Percentiles rank a stretch among this genome's conserved stretches.
These are phyloP conservation scores for Onygenales sp. DNA, from an alignment of 2,329 filamentous ascomycete genomes.

Conservation along the genomic window DNA sequence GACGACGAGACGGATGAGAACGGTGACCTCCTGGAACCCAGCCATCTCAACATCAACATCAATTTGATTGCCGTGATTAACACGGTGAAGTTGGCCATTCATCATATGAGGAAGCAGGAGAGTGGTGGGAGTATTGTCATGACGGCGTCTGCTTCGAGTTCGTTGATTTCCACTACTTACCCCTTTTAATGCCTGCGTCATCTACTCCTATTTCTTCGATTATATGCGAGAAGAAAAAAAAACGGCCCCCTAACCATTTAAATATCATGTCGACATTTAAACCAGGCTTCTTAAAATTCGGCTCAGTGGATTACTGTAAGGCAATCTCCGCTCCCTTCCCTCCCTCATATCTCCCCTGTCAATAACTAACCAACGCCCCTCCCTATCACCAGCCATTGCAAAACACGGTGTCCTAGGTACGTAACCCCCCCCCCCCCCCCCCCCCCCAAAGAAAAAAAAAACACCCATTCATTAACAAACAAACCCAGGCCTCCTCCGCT, in stretches of 20 bases:
- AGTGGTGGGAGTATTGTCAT: constrained; percentile 46
- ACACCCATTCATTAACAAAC: neutral
- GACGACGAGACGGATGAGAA: constrained; percentile 39
- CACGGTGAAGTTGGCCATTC: constrained; percentile 39
- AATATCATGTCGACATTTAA: neutral
- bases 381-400: constrained; percentile 29
- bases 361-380: neutral
- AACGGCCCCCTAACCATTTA: neutral
- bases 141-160: constrained; percentile 39
- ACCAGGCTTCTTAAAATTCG: constrained; percentile 37
- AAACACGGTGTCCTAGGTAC: constrained; percentile 48
- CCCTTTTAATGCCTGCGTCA: no score
- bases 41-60: constrained; percentile 36
- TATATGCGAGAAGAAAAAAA: no score
- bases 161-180: neutral
- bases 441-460: neutral
- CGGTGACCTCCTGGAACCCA: constrained; percentile 42
- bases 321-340: constrained; percentile 14
- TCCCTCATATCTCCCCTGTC: neutral
- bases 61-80: constrained; percentile 43
- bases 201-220: no score
- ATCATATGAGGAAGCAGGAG: constrained; percentile 42
- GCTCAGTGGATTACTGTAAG: constrained; percentile 41
- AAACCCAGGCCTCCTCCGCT: constrained; percentile 33
- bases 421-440: neutral